phyloP scores from a whole-genome alignment of 2,329 filamentous ascomycete species.

The Gliomastix tumulicola region DNA sequence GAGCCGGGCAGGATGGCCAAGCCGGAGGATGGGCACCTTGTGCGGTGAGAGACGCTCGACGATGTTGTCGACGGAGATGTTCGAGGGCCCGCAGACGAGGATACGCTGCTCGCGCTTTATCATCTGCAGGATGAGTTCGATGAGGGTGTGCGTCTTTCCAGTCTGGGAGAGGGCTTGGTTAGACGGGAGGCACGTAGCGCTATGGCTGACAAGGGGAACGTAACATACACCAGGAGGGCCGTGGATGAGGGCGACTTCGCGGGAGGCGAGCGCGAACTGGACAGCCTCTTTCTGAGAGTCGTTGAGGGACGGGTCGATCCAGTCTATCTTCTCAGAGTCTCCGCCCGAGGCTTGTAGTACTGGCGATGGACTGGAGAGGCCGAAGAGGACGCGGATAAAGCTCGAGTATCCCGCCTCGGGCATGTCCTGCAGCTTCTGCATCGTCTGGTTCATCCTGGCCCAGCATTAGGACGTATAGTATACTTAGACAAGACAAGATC shows the following conservation, averaged over 20 bases:
- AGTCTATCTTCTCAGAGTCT: conserved; percentile 40
- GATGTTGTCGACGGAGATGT: conserved; percentile 97
- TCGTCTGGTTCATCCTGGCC: conserved; percentile 55
- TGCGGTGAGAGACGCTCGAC: conserved; percentile 83
- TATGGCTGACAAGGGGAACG: too few relatives aligned
- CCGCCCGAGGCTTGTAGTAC: conserved; percentile 33
- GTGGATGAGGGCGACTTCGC: conserved; percentile 84
- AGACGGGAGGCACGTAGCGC: too few relatives aligned
- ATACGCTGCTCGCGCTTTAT: conserved; percentile 66
- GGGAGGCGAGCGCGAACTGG: conserved; percentile 75
- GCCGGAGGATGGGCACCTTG: conserved; percentile 78
- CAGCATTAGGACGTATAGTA: background rate
- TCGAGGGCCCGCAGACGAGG: conserved; percentile 92
- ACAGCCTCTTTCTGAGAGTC: conserved; percentile 63
- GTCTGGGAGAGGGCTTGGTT: too few relatives aligned
- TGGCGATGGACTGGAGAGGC: conserved; percentile 44
- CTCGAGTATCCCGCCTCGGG: conserved; percentile 47
- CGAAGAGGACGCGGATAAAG: conserved; percentile 58
- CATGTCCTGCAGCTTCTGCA: conserved; percentile 54
- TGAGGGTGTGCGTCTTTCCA: conserved; percentile 92
- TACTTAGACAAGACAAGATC: background rate
- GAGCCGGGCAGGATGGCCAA: conserved; percentile 88
- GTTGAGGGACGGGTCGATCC: conserved; percentile 56
- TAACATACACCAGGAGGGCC: conserved; percentile 72
- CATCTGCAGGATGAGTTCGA: conserved; percentile 91